These are phyloP conservation scores for Bipolaris gigantea DNA, from an alignment of 2,329 filamentous ascomycete genomes.

Conservation along the genomic window DNA sequence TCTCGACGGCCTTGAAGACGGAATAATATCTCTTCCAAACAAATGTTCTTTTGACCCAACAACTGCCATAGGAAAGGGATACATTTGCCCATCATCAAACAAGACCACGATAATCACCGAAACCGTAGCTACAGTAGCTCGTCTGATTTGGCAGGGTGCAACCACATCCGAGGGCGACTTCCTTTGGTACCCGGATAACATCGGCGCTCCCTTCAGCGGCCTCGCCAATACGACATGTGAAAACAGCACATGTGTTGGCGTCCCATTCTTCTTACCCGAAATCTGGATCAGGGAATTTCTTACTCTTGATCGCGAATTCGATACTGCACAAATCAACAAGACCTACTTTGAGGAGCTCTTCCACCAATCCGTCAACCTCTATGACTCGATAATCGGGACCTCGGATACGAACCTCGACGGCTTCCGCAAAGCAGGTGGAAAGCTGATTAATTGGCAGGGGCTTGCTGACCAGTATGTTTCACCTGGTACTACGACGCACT, in stretches of 20 bases:
- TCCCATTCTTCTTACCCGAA: constrained; percentile 11
- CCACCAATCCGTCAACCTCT: constrained; percentile 10
- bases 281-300: constrained; percentile 20
- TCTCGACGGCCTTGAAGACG: constrained; percentile 39
- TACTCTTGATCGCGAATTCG: constrained; percentile 14
- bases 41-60: constrained; percentile 27
- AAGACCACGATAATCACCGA: constrained; percentile 11
- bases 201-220: constrained; percentile 10
- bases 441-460: constrained; percentile 29
- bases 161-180: constrained; percentile 11
- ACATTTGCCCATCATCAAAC: constrained; percentile 9
- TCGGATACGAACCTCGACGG: constrained; percentile 11
- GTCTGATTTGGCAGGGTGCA: constrained; percentile 19
- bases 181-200: constrained; percentile 17
- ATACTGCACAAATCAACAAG: constrained; percentile 7
- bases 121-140: constrained; percentile 13
- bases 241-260: constrained; percentile 14
- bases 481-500: constrained; percentile 14
- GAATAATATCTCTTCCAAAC: constrained; percentile 24
- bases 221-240: constrained; percentile 13
- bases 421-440: constrained; percentile 24
- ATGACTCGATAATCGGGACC: constrained; percentile 18
- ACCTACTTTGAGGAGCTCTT: constrained; percentile 12
- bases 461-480: constrained; percentile 19
- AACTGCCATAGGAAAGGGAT: constrained; percentile 14